Evolutionary conservation across 441 rosid genomes (phyloP), one percentile per base, ranked within the genome.

Genomic region (Bocquillonia castaneifolia): DNA sequence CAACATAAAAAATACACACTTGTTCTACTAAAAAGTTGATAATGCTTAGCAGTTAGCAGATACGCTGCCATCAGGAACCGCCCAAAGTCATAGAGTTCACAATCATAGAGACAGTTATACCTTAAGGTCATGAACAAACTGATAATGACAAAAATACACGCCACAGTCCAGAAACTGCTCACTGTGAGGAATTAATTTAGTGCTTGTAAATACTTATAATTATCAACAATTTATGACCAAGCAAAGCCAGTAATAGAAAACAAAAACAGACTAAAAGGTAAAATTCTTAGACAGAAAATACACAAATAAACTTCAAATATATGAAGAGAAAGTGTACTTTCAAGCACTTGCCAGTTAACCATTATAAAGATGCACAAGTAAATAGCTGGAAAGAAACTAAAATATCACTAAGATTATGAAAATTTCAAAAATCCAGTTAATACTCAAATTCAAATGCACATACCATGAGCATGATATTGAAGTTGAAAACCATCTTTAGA

Each of bases 391-490:
- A 17, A 51, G 37, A 44, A 62, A 22, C 15, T 31, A 47, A 25
- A 61, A 61, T 37, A 9, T 29, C 20, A 25, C 15, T 25, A 31
- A 66, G 59, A 48, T 36, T 22, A 22, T 6, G 59, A 23, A 26
- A 64, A 42, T 14, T 6, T n/a, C 9, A 36, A 71, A 28, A 60
- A 39, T 56, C 22, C 10, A 53, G 44, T 57, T 28, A 59, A 65
- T 44, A 45, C 58, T 47, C 20, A 29, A 64, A 59, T 45, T 42
- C 56, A 42, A 51, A 58, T 53, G 60, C 51, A 57, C 36, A 59
- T 79, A 72, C 75, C 72, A 14, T 39, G 62, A 58, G 39, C 34
- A 48, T 62, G 67, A 59, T 67, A 54, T 54, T 67, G 66, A 54
- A 6, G 50, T 54, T 66, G 76, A 44, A 44, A 52, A 66, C 63